Conservation (phyloP, 129 eudicot genomes). For the Ambrosia trifida region DNA sequence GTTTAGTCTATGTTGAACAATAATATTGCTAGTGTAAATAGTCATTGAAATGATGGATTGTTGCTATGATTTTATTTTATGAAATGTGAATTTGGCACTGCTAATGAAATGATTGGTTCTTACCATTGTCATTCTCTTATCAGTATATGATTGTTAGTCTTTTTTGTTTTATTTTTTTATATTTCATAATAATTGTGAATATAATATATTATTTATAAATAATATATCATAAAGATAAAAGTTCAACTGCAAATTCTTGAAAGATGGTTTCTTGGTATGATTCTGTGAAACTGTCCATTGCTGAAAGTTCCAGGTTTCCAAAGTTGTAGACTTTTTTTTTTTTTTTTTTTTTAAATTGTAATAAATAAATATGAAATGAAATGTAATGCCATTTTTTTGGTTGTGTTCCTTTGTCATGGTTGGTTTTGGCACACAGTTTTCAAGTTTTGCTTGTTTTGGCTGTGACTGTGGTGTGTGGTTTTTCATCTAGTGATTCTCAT, state of each 20-base stretch:
- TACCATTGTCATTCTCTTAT: neutral
- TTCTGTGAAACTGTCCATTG: slow-evolving; percentile 6
- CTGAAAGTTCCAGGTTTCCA: slow-evolving; percentile 16
- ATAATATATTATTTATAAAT: neutral
- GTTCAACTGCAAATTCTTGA: neutral
- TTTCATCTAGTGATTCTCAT: too few relatives aligned
- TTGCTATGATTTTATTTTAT: slow-evolving; percentile 15
- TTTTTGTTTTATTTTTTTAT: too few relatives aligned
- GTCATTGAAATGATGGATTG: slow-evolving; percentile 22
- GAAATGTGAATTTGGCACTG: slow-evolving; percentile 7
- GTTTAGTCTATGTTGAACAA: slow-evolving; percentile 22
- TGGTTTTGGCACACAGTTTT: neutral
- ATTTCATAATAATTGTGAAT: too few relatives aligned
- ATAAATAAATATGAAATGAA: slow-evolving; percentile 16
- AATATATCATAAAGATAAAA: neutral
- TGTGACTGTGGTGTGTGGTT: neutral
- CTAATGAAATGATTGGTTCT: neutral
- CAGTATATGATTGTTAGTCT: neutral
- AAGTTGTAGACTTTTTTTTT: slow-evolving; percentile 15
- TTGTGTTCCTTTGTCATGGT: slow-evolving; percentile 7
- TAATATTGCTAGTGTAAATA: slow-evolving; percentile 14
- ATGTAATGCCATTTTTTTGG: slow-evolving; percentile 8
- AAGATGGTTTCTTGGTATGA: neutral
- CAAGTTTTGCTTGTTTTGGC: neutral
- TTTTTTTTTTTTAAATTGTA: too few relatives aligned